Percentiles rank a stretch among this genome's conserved stretches.
Conservation (phyloP, 148 eudicot genomes). For the Rhododendron vialii region DNA sequence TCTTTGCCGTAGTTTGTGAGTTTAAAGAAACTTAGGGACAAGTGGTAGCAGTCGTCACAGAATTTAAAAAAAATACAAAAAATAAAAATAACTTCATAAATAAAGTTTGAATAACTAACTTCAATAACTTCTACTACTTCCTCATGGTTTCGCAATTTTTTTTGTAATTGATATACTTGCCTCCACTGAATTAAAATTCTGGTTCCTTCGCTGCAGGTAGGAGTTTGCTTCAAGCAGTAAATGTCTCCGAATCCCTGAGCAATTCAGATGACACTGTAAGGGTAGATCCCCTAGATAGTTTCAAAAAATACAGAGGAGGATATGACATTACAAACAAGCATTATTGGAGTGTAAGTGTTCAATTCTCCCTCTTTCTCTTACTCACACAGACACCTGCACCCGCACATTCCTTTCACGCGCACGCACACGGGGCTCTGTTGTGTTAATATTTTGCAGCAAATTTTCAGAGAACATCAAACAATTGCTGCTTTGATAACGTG, state of each 20-base stretch:
- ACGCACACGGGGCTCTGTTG: neutral
- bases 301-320: slow-evolving; percentile 66
- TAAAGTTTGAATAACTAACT: neutral
- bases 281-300: slow-evolving; percentile 53
- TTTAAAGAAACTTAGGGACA: neutral
- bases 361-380: neutral
- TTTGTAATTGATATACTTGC: neutral
- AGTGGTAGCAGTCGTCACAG: neutral
- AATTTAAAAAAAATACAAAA: no score
- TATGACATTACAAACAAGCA: slow-evolving; percentile 58
- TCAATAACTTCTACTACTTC: neutral
- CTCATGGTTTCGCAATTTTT: neutral
- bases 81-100: no score
- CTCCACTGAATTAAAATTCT: neutral
- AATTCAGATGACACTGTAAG: slow-evolving; percentile 42
- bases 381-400: neutral
- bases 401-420: neutral
- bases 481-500: neutral
- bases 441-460: neutral
- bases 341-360: slow-evolving; percentile 76
- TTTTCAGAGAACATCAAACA: neutral
- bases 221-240: slow-evolving; percentile 20
- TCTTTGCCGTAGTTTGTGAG: no score
- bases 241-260: neutral
- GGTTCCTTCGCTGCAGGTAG: slow-evolving; percentile 19